phyloP scores from a whole-genome alignment of 768 basidiomycete genomes.

The Mrakia gelida region DNA sequence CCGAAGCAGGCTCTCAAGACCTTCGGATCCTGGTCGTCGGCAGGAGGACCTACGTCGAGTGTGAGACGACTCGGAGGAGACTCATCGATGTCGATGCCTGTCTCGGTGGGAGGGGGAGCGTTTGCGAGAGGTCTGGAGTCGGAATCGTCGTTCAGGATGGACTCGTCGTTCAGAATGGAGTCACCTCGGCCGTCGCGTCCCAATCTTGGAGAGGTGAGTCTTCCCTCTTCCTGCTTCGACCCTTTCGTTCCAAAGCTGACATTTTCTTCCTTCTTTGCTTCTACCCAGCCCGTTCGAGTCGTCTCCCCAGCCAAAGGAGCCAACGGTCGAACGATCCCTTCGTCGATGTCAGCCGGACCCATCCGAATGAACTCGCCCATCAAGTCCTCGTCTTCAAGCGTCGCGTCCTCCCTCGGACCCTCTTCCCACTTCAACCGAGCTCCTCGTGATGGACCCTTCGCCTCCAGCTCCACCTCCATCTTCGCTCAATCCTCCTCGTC shows the following conservation, averaged over 20 bases:
- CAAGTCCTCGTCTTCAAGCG: not conserved
- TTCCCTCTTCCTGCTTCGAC: not conserved
- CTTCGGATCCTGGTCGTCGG: not conserved
- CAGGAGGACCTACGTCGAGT: not conserved
- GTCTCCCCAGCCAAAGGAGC: not conserved
- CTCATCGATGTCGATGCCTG: not conserved
- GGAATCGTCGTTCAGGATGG: conserved; percentile 13
- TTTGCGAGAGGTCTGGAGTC: not conserved
- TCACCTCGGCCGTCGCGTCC: conserved; percentile 4
- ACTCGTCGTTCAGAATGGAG: conserved; percentile 17
- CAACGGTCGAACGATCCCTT: not conserved
- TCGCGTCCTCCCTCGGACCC: not conserved
- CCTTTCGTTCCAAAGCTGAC: not conserved
- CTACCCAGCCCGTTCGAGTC: not conserved
- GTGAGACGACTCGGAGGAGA: not conserved
- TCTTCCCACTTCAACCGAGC: not conserved
- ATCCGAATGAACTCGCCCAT: not conserved
- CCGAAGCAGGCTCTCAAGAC: conserved; percentile 1
- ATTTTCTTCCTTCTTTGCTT: no score
- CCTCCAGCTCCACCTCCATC: not conserved
- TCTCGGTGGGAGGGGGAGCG: not conserved
- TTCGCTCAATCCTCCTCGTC: not conserved
- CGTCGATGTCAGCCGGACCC: not conserved
- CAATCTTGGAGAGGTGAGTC: conserved; percentile 6
- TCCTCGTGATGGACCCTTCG: not conserved